A percentile compares a stretch with the other conserved stretches of the same genome.
These are phyloP conservation scores for Eucalyptus sp. DNA, from an alignment of 345 rosid genomes.

Conservation along the genomic window DNA sequence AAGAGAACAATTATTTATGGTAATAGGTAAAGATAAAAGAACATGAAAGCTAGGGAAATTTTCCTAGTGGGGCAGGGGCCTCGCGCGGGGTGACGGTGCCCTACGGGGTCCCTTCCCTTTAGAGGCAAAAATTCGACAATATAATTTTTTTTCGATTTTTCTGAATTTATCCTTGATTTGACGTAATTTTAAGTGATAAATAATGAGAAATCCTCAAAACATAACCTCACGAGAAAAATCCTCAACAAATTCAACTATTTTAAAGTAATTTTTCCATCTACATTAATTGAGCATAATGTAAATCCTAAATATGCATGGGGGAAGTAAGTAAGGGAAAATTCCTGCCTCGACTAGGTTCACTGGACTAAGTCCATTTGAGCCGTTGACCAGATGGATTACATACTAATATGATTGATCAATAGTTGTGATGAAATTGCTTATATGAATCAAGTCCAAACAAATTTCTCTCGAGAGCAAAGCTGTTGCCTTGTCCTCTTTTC, in stretches of 20 bases:
- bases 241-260: not conserved
- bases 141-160: not conserved
- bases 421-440: not conserved
- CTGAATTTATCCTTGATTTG: accelerated
- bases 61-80: not conserved
- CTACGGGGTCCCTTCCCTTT: not conserved
- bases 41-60: not conserved
- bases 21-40: not conserved
- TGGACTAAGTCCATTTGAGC: not conserved
- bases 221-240: not conserved
- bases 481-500: not conserved
- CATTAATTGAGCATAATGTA: not conserved
- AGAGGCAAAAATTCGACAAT: not conserved
- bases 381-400: accelerated
- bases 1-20: not conserved
- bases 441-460: not conserved
- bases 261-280: not conserved
- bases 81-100: not conserved
- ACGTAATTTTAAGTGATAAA: not conserved
- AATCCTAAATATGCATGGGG: not conserved
- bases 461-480: accelerated
- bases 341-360: accelerated
- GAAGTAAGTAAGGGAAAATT: not conserved
- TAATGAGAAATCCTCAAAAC: not conserved
- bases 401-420: not conserved